Conservation (phyloP, 768 basidiomycete species). For the Phaeolepiota aurea region DNA sequence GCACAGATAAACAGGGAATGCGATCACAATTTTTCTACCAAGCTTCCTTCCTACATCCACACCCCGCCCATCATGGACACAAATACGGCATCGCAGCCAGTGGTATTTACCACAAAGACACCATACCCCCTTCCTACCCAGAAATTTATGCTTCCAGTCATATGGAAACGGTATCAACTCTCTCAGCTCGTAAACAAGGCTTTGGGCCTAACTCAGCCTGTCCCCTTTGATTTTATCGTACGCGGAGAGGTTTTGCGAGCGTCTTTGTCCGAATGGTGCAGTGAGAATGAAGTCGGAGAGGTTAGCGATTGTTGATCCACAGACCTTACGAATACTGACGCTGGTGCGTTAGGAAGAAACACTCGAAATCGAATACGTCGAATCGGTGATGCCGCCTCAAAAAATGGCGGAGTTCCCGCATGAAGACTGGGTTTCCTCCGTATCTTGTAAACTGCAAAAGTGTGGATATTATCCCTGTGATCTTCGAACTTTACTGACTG, state of each 20-base stretch:
- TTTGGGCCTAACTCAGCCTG: constrained; percentile 56
- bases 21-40: too few relatives aligned
- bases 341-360: constrained; percentile 71
- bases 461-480: constrained; percentile 16
- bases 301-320: constrained; percentile 25
- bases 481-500: constrained; percentile 4
- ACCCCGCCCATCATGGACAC: too few relatives aligned
- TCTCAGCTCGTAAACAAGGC: constrained; percentile 97
- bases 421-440: constrained; percentile 90
- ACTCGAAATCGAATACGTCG: constrained; percentile 87
- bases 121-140: constrained; percentile 73
- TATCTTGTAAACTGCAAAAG: constrained; percentile 55
- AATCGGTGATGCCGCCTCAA: constrained; percentile 82
- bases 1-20: too few relatives aligned
- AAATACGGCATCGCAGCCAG: constrained; percentile 35
- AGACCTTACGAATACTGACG: too few relatives aligned
- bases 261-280: constrained; percentile 67
- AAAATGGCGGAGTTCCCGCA: constrained; percentile 73
- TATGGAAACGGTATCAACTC: constrained; percentile 93
- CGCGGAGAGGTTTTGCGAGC: constrained; percentile 72
- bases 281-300: constrained; percentile 62
- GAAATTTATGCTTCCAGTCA: constrained; percentile 86
- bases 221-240: constrained; percentile 92
- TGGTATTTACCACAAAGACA: constrained; percentile 67
- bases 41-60: too few relatives aligned